phyloP scores from a whole-genome alignment of 139 green algal genomes.

The Ulvella scutata region DNA sequence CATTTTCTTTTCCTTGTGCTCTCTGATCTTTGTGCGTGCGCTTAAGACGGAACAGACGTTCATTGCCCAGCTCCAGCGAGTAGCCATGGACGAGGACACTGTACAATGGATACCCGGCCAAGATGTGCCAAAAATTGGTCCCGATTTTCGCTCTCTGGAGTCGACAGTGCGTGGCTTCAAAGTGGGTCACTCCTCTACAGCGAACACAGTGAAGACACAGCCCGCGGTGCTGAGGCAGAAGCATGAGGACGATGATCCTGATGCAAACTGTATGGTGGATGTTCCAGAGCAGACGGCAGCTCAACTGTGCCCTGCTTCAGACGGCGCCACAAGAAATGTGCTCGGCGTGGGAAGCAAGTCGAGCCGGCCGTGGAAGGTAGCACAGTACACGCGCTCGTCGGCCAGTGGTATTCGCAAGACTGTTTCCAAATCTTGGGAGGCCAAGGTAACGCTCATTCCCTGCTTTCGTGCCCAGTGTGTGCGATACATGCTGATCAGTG shows the following conservation, averaged over 20 bases:
- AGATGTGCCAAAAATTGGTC: background rate
- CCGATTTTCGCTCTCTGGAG: background rate
- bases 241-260: background rate
- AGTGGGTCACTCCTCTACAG: background rate
- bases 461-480: too few species aligned
- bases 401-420: too few species aligned
- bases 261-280: background rate
- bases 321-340: too few species aligned
- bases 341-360: background rate
- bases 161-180: background rate
- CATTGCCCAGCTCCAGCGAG: too few species aligned
- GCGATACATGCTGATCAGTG: too few species aligned
- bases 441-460: too few species aligned
- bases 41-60: too few species aligned
- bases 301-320: too few species aligned
- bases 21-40: too few species aligned
- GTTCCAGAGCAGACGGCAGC: background rate
- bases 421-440: too few species aligned
- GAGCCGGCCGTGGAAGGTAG: background rate
- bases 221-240: background rate
- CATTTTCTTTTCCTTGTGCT: too few species aligned
- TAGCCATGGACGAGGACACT: too few species aligned
- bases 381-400: background rate
- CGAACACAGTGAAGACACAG: conserved; percentile 1
- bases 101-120: background rate